phyloP scores from a whole-genome alignment of 129 eudicot species.

The Lactuca sativa region DNA sequence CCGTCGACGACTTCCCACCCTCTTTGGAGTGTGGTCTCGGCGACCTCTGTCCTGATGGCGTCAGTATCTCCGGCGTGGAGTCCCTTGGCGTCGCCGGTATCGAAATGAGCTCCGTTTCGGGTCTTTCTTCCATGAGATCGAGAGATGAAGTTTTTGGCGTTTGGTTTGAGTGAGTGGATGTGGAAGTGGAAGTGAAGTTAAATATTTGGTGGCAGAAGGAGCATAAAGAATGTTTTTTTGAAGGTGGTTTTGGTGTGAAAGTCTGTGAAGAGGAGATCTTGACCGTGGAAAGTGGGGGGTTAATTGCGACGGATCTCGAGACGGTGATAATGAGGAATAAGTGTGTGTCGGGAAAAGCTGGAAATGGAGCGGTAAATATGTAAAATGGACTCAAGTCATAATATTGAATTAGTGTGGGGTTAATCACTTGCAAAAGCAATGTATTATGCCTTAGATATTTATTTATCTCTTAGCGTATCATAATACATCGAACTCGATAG shows the following conservation, averaged over 20 bases:
- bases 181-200: conserved; percentile 11
- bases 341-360: conserved; percentile 35
- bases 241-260: conserved; percentile 19
- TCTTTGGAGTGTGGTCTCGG: conserved; percentile 55
- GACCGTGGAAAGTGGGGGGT: conserved; percentile 36
- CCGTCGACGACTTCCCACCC: conserved; percentile 58
- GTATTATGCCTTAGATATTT: too few relatives aligned
- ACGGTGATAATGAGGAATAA: conserved; percentile 30
- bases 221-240: conserved; percentile 29
- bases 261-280: conserved; percentile 34
- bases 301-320: conserved; percentile 31
- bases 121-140: conserved; percentile 57
- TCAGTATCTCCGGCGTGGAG: conserved; percentile 81
- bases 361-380: conserved; percentile 31
- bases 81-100: conserved; percentile 86
- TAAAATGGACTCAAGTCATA: conserved; percentile 1
- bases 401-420: background rate
- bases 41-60: conserved; percentile 77
- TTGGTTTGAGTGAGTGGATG: background rate
- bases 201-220: conserved; percentile 1
- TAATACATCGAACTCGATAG: too few relatives aligned
- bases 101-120: conserved; percentile 88
- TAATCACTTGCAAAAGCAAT: too few relatives aligned
- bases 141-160: background rate
- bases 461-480: too few relatives aligned